Conservation (phyloP, 371 early-diverging fungal genomes). For the Saksenaea vasiformis region DNA sequence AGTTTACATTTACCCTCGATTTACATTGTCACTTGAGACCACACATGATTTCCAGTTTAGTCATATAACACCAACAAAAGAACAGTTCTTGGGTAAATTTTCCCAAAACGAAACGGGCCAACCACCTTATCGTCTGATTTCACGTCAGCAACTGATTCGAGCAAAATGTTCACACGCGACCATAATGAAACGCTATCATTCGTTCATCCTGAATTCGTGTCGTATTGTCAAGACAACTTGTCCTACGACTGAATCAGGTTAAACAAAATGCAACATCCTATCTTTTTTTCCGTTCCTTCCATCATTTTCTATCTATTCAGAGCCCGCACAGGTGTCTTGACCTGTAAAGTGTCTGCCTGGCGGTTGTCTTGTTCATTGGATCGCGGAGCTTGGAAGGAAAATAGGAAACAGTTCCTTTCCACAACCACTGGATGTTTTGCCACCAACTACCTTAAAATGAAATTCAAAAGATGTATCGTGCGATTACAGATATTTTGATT, state of each 20-base stretch:
- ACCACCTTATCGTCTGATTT: not conserved
- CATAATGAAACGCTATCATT: not conserved
- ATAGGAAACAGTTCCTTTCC: too few relatives aligned
- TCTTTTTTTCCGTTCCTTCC: not conserved
- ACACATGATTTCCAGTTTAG: not conserved
- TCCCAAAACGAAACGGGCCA: constrained; percentile 2
- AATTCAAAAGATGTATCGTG: too few relatives aligned
- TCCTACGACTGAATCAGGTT: not conserved
- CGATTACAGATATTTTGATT: too few relatives aligned
- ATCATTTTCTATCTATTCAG: constrained; percentile 2
- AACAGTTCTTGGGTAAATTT: not conserved
- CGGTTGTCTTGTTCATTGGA: too few relatives aligned
- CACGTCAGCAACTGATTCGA: not conserved
- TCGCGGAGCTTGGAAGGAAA: not conserved
- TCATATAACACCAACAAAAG: not conserved
- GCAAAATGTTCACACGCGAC: not conserved
- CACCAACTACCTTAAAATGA: too few relatives aligned
- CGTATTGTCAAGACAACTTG: not conserved
- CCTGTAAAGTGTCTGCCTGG: not conserved
- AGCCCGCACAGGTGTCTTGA: not conserved
- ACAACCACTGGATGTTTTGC: not conserved
- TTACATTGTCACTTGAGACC: not conserved
- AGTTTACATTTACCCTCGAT: not conserved
- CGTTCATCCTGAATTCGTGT: constrained; percentile 1
- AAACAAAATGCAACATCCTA: not conserved